A percentile compares a stretch with the other conserved stretches of the same genome.
Conservation (phyloP, 495 filamentous ascomycete genomes). For the Annulohypoxylon maeteangense region DNA sequence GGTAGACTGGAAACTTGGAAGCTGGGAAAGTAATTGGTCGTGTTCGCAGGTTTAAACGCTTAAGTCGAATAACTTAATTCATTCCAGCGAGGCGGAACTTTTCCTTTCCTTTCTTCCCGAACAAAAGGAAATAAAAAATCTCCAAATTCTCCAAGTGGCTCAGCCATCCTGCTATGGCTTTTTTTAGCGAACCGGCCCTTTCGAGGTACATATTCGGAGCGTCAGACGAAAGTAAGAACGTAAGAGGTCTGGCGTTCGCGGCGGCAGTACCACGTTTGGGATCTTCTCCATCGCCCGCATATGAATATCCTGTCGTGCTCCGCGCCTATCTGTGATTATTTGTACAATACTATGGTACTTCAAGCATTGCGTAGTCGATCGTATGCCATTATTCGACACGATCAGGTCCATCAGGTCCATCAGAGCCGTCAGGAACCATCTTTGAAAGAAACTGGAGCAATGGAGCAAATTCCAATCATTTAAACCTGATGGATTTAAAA, state of each 20-base stretch:
- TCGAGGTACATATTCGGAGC: conserved; percentile 1
- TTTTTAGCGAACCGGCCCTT: background rate
- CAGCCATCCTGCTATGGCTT: background rate
- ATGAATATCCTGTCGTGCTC: conserved; percentile 34
- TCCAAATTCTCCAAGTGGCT: conserved; percentile 23
- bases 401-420: conserved; percentile 8
- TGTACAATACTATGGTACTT: no score
- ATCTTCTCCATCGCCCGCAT: conserved; percentile 10
- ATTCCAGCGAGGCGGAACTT: conserved; percentile 26
- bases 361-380: conserved; percentile 34
- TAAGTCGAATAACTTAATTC: background rate
- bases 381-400: conserved; percentile 20
- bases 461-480: conserved; percentile 21
- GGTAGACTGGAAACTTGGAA: no score
- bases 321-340: conserved; percentile 37
- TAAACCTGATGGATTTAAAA: conserved; percentile 18
- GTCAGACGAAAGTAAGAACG: conserved; percentile 26
- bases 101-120: conserved; percentile 32
- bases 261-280: conserved; percentile 33
- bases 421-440: background rate
- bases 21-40: conserved; percentile 29
- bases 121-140: conserved; percentile 1
- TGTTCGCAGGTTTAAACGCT: conserved; percentile 11
- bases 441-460: conserved; percentile 14
- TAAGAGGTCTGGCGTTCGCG: conserved; percentile 13